Conservation (phyloP, 176 grass and related monocot species). For the Cymbopogon citratus region DNA sequence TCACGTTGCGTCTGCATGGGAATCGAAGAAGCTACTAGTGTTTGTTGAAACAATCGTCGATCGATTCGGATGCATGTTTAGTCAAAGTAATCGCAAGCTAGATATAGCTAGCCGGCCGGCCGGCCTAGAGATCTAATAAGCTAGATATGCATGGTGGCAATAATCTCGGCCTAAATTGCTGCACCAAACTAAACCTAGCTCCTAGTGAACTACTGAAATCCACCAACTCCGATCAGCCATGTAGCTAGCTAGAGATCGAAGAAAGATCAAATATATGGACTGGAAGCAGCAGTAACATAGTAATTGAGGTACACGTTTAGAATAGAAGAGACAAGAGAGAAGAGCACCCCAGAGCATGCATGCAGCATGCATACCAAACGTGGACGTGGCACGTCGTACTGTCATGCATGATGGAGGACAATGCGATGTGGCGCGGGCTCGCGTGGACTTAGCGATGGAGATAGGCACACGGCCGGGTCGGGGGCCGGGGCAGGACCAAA, state of each 20-base stretch:
- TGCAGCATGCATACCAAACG: background rate
- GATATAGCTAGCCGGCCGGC: background rate
- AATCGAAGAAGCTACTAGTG: background rate
- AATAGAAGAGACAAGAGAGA: too few species aligned
- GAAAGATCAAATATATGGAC: background rate
- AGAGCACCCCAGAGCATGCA: too few species aligned
- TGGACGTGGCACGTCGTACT: constrained; percentile 11
- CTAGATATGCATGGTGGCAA: background rate
- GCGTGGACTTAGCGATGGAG: background rate
- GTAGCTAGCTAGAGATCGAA: background rate
- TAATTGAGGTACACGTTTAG: background rate
- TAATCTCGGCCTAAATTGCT: constrained; percentile 19
- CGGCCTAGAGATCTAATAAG: background rate
- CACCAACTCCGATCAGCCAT: background rate
- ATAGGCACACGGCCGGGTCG: background rate
- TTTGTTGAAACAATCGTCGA: background rate
- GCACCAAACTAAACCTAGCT: background rate
- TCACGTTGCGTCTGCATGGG: constrained; percentile 23
- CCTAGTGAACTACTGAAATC: background rate
- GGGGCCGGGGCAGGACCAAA: background rate
- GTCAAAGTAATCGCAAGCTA: constrained; percentile 26
- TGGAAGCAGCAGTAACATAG: background rate
- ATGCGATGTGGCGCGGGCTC: constrained; percentile 22
- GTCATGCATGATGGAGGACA: constrained; percentile 17
- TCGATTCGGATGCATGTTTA: background rate